phyloP scores from a whole-genome alignment of 202 grass and related monocot species.

The Dendrocalamus latiflorus region DNA sequence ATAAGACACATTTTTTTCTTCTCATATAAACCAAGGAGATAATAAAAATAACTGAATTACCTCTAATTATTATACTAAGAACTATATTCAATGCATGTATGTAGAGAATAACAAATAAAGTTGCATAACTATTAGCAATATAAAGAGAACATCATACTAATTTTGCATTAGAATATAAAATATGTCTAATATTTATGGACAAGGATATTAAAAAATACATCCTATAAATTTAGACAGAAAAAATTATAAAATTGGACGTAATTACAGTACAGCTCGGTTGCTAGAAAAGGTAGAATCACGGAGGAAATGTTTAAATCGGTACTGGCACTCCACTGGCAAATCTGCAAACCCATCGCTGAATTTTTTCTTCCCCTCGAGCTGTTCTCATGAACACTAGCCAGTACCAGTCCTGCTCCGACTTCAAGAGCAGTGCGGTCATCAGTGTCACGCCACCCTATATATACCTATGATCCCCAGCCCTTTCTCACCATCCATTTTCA shows the following conservation, averaged over 20 bases:
- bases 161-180: too few species aligned
- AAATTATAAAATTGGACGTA: background rate
- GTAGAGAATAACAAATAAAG: too few species aligned
- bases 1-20: too few species aligned
- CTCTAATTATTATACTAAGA: too few species aligned
- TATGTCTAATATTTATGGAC: too few species aligned
- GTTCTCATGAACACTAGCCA: slow-evolving; percentile 16
- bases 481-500: slow-evolving; percentile 20
- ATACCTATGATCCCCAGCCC: slow-evolving; percentile 20
- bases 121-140: accelerated
- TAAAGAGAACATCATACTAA: too few species aligned
- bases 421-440: slow-evolving; percentile 4
- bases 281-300: background rate
- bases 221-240: background rate
- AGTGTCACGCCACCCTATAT: slow-evolving; percentile 15
- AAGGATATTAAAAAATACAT: too few species aligned
- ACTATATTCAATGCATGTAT: too few species aligned
- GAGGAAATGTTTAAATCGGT: slow-evolving; percentile 18
- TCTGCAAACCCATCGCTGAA: background rate
- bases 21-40: too few species aligned
- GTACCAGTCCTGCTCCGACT: slow-evolving; percentile 9
- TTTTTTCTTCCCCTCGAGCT: slow-evolving; percentile 11
- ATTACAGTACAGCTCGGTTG: background rate
- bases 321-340: slow-evolving; percentile 3
- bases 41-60: too few species aligned